Evolutionary conservation across 2,329 filamentous ascomycete species (phyloP), one percentile per base, ranked within the genome.

Genomic region (Westerdykella sp.): DNA sequence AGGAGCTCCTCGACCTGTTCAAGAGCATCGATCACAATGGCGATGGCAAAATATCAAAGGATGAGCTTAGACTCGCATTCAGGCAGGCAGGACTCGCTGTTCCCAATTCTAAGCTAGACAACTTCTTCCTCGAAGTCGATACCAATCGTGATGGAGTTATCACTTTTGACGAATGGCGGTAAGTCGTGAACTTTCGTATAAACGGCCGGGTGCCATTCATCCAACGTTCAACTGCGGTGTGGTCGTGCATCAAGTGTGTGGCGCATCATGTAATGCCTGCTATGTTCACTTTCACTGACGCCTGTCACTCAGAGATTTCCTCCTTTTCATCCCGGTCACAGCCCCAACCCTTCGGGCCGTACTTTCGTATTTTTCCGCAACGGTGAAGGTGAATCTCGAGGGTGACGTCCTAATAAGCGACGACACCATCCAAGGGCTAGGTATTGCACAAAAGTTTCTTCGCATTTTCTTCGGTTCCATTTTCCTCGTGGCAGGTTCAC

Each of bases 121-220:
- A 82, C 49, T 97, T 98, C 72, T 96, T 98, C 63, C 72, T 79
- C 51, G 85, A 95, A 63, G 85, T 98, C 57, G 93, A 98, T 66
- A 77, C 80, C 62, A 91, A 98, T 70, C 79, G 84, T 55, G 90
- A 98, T 65, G 89, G 89, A 2, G 73, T 75, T 50, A 95, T 97
- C 55, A 89, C 78, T 49, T 97, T 95, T 69, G 83, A 88, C 53
- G 93, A 98, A 76, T 97, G 93, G 93, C 84, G 91, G 91, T 96
- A 81, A 69, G 84, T 53, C 23, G 10, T 74, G 39, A 15, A 12
- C 15, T 28, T 28, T 28, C 7, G 25, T 28, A 28, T 28, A 28
- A 9, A 28, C 25, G 11, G 4, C 11, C 3, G 25, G 25, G 7
- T 2, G 25, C 25, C 25, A 10, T 2, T 28, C 7, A 9, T 28